Conservation (phyloP, 2,329 filamentous ascomycete genomes). For the Knufia petricola region DNA sequence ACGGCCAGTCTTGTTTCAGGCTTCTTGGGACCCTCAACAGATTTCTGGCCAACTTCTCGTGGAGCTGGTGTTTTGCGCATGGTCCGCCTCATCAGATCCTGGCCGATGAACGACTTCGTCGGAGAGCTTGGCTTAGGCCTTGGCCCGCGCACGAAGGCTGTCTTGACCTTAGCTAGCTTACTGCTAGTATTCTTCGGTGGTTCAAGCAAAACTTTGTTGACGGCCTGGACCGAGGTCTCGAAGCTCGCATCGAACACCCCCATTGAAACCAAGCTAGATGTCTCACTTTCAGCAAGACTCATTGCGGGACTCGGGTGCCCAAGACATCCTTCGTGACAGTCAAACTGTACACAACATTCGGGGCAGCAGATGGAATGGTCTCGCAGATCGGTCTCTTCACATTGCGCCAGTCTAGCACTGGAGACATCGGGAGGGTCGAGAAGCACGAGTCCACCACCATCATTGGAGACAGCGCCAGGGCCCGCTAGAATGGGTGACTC, state of each 20-base stretch:
- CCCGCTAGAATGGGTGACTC: neutral
- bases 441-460: neutral
- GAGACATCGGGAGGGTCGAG: neutral
- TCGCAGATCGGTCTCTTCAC: neutral
- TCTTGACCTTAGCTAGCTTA: constrained; percentile 8
- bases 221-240: constrained; percentile 13
- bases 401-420: neutral
- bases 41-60: neutral
- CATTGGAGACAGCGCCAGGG: neutral
- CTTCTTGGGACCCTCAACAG: neutral
- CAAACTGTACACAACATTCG: constrained; percentile 18
- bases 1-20: neutral
- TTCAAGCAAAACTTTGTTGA: constrained; percentile 12
- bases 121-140: constrained; percentile 11
- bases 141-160: constrained; percentile 6
- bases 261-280: neutral
- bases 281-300: neutral
- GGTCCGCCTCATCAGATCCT: neutral
- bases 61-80: neutral
- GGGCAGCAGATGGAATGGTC: constrained; percentile 20
- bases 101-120: neutral
- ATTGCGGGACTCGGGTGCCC: constrained; percentile 18
- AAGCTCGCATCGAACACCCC: constrained; percentile 6
- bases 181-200: constrained; percentile 8
- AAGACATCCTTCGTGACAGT: constrained; percentile 22